Evolutionary conservation across 176 grass and related monocot genomes (phyloP).

Genomic region (Panicum miliaceum): DNA sequence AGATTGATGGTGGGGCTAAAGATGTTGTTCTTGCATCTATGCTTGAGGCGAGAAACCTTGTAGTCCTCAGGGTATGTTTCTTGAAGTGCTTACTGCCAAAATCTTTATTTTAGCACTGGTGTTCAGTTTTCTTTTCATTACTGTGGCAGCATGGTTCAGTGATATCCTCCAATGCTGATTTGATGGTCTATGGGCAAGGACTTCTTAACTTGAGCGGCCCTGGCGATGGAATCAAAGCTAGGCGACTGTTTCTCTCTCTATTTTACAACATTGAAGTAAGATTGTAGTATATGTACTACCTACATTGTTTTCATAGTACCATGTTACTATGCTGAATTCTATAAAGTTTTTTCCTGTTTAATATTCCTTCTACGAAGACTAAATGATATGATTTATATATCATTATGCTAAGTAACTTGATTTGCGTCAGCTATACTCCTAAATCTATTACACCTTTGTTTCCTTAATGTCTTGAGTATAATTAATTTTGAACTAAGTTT

Average conservation of each 20-base stretch:
- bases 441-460: conserved; percentile 6
- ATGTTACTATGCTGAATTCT: neutral
- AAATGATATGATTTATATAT: conserved; percentile 19
- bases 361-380: neutral
- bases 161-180: conserved; percentile 92
- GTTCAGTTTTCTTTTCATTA: conserved; percentile 34
- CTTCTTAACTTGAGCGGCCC: conserved; percentile 92
- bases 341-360: neutral
- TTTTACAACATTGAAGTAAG: conserved; percentile 99
- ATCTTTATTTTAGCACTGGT: conserved; percentile 25
- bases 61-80: conserved; percentile 85
- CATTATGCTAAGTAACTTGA: conserved; percentile 1
- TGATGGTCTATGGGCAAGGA: conserved; percentile 97
- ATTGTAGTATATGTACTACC: conserved; percentile 25
- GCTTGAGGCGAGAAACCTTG: conserved; percentile 97
- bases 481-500: conserved; percentile 7
- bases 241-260: conserved; percentile 79
- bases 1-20: conserved; percentile 90
- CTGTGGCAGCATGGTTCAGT: conserved; percentile 89
- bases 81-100: conserved; percentile 31
- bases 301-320: conserved; percentile 3
- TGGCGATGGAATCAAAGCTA: conserved; percentile 95
- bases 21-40: conserved; percentile 82
- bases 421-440: conserved; percentile 14
- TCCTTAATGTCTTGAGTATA: neutral